phyloP scores from a whole-genome alignment of 2,329 filamentous ascomycete species.

The Hypoxylon sp. region DNA sequence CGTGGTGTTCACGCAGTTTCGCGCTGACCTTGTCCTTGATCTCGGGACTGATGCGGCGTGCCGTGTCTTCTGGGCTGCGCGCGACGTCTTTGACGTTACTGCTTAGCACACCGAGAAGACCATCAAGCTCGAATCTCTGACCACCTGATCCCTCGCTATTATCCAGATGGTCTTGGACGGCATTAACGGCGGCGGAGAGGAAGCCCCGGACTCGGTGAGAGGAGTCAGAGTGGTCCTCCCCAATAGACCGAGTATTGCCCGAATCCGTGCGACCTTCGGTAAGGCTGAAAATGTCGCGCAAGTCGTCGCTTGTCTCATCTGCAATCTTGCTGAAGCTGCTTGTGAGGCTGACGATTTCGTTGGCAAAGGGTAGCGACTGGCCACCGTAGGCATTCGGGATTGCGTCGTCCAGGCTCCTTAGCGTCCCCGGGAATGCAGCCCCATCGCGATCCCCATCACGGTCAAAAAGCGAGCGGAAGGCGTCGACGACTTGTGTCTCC shows the following conservation, averaged over 20 bases:
- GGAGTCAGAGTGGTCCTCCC: constrained; percentile 5
- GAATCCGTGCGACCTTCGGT: constrained; percentile 5
- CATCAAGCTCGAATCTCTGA: constrained; percentile 10
- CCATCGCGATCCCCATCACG: constrained; percentile 1
- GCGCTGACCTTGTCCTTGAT: constrained; percentile 8
- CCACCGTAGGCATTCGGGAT: constrained; percentile 7
- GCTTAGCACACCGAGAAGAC: constrained; percentile 4
- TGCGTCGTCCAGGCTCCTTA: constrained; percentile 6
- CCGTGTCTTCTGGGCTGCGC: constrained; percentile 9
- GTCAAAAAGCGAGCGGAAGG: constrained; percentile 13
- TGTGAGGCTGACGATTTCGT: constrained; percentile 3
- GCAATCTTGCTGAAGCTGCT: constrained; percentile 7
- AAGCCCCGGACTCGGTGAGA: constrained; percentile 9
- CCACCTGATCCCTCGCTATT: not conserved
- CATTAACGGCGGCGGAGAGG: constrained; percentile 9
- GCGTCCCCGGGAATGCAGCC: not conserved
- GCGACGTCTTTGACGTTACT: constrained; percentile 8
- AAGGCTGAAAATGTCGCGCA: constrained; percentile 10
- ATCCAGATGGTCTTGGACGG: constrained; percentile 9
- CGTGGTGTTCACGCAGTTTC: constrained; percentile 12
- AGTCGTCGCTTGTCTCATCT: constrained; percentile 8
- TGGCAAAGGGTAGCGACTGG: constrained; percentile 5
- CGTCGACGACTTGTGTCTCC: constrained; percentile 11
- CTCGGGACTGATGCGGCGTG: constrained; percentile 9
- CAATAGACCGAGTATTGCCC: not conserved